A percentile compares a stretch with the other conserved stretches of the same genome.
Conservation (phyloP, 768 basidiomycete genomes). For the Harrya chromipes region DNA sequence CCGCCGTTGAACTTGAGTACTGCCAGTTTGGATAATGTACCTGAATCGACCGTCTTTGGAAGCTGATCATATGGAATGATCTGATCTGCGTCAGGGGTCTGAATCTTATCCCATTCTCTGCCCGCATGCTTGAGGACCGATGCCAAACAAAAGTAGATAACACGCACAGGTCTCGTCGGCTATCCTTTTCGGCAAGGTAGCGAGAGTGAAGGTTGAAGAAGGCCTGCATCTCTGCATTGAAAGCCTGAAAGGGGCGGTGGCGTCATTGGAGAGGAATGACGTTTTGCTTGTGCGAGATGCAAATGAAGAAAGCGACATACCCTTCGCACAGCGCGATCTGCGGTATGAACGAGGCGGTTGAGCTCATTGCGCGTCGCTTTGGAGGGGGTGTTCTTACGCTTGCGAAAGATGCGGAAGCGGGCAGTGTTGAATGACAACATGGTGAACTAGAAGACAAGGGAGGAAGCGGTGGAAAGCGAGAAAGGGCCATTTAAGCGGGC, state of each 20-base stretch:
- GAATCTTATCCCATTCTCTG: conserved; percentile 89
- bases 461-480: conserved; percentile 27
- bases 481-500: conserved; percentile 20
- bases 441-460: neutral
- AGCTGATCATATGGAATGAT: conserved; percentile 81
- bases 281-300: conserved; percentile 1
- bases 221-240: conserved; percentile 93
- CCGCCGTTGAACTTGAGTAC: conserved; percentile 96
- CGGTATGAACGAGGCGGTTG: conserved; percentile 57
- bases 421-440: conserved; percentile 34
- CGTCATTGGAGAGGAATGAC: neutral
- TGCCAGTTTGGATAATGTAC: conserved; percentile 86
- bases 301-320: conserved; percentile 41
- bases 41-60: conserved; percentile 51
- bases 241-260: conserved; percentile 39
- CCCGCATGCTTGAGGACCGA: conserved; percentile 3
- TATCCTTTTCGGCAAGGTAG: conserved; percentile 86
- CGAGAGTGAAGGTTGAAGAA: conserved; percentile 97
- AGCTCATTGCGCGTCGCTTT: conserved; percentile 70
- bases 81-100: conserved; percentile 81
- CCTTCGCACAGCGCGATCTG: conserved; percentile 56
- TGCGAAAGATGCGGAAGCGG: conserved; percentile 35
- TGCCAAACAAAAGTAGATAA: conserved; percentile 7
- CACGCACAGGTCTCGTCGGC: conserved; percentile 80
- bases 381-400: conserved; percentile 43